Base-by-base conservation (phyloP, 352 stramenopile species). In the Phytophthora pistaciae region DNA sequence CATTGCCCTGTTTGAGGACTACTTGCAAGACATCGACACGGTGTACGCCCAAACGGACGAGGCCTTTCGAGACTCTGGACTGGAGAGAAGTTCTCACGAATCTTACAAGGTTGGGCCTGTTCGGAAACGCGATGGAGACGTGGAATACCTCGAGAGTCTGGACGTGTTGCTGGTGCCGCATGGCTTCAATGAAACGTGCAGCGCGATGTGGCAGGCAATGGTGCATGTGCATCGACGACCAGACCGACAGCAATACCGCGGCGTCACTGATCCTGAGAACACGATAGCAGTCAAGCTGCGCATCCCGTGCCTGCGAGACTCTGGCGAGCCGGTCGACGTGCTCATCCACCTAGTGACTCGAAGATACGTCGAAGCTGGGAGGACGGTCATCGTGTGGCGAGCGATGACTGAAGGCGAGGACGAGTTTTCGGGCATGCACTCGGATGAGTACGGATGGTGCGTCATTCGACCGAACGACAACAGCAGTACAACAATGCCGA, bases 101-200 rank as follows among this genome's bases (percentile, higher is more conserved):
- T 65, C 60, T 10, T 71, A 56, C 25, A 64, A 29, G 38, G n/a
- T 61, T 13, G 59, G 31, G 4, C 65, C 55, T 13, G 9, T 44
- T 5, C 52, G 63, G 23, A 72, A 57, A 50, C 27, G 29, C 7
- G 59, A 71, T 23, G 50, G 42, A 52, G 56, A 68, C n/a, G 33
- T 62, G 21, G 67, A 64, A 29, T 72, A 44, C n/a, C 46, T 68
- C 27, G 73, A 80, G 42, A 74, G 64, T 25, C 21, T 69, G 14
- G 73, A 77, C 20, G 68, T 64, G 16, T 23, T 64, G 4, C 21
- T 72, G 3, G 33, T 80, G 16, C 68, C 52, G 9, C 38, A 44
- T 44, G 38, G 7, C 38, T 44, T 44, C 16, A 16, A 42, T 13
- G 2, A 42, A 29, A 29, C 27, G 36, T 42, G 36, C 36, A 42